Evolutionary conservation across 2,329 filamentous ascomycete genomes (phyloP), one percentile per base, ranked within the genome.

Genomic region (Huntiella abstrusa): DNA sequence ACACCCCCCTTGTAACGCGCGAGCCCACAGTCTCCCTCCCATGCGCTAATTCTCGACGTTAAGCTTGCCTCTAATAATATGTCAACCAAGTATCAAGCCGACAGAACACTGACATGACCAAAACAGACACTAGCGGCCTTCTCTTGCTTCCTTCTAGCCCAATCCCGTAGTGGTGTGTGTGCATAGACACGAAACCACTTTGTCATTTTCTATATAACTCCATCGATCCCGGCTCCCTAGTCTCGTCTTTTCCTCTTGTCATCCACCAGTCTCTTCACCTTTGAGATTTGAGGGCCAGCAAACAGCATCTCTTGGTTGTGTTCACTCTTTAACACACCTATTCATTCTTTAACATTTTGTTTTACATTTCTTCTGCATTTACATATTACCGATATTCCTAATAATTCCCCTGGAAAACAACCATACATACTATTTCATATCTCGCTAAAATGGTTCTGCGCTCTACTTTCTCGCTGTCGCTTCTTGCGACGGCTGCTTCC

Each of bases 401-500:
- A 17, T 28, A 41, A 33, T 22, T 33, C 16, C 12, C n/a, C 19
- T 45, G 17, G 17, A 10, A 11, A 19, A 8, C 2, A 19, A 16
- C 15, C 12, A 45, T 45, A 15, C 19, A 10, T 33, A 19, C 37
- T 16, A 13, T 12, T 33, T 45, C 13, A 33, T 40, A 45, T 10
- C 33, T 47, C 53, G 33, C 53, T 56, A 56, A 39, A 53, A 65
- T 65, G 61, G 60, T 64, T 41, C 39, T 45, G 43, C 58, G 59
- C 38, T 52, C 59, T 22, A 54, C 53, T 45, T 41, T 60, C 33
- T 52, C 61, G 46, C 48, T 59, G 54, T 56, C 59, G 55, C 56
- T 66, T 11, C 55, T 64, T 44, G 60, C 59, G 50, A 54, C 55
- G 37, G 58, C 56, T 33, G 55, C 55, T 19, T 54, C 55, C 13